Percentiles rank a stretch among this genome's conserved stretches.
Evolutionary conservation across 129 eudicot genomes (phyloP).

Genomic region (Tanacetum coccineum): DNA sequence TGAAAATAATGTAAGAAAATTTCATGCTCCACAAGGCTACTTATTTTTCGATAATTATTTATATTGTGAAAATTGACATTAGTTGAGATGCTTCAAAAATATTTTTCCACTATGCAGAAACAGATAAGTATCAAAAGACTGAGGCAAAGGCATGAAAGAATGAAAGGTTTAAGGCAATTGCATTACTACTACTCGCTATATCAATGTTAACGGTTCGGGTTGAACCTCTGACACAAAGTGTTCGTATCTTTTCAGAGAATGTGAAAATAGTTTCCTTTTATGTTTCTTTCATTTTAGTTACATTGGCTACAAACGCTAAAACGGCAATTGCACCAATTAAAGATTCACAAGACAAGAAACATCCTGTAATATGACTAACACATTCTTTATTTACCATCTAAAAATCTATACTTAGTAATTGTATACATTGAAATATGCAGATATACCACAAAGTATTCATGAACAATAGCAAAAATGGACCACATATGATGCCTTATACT

Average conservation of each 20-base stretch:
- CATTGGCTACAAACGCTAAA: constrained; percentile 62
- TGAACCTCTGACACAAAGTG: constrained; percentile 57
- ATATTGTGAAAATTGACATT: too few relatives aligned
- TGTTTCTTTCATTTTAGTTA: constrained; percentile 48
- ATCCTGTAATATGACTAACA: constrained; percentile 37
- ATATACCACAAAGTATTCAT: too few relatives aligned
- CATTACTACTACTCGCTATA: constrained; percentile 41
- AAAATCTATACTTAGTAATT: too few relatives aligned
- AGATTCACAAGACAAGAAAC: constrained; percentile 35
- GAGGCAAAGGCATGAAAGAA: neutral
- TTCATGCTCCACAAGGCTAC: neutral
- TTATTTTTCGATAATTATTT: too few relatives aligned
- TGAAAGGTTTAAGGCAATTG: constrained; percentile 18
- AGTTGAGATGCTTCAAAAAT: too few relatives aligned
- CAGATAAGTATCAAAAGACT: too few relatives aligned
- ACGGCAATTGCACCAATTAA: constrained; percentile 48
- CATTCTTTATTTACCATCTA: too few relatives aligned
- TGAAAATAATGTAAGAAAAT: neutral
- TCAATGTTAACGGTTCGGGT: constrained; percentile 37
- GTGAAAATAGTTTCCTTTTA: constrained; percentile 44
- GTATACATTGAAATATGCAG: too few relatives aligned
- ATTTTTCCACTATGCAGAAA: too few relatives aligned
- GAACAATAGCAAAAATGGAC: too few relatives aligned
- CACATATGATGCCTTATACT: too few relatives aligned
- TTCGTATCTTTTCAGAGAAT: constrained; percentile 39